Conservation (phyloP, 2,329 filamentous ascomycete species). For the Aspergillus sp. region DNA sequence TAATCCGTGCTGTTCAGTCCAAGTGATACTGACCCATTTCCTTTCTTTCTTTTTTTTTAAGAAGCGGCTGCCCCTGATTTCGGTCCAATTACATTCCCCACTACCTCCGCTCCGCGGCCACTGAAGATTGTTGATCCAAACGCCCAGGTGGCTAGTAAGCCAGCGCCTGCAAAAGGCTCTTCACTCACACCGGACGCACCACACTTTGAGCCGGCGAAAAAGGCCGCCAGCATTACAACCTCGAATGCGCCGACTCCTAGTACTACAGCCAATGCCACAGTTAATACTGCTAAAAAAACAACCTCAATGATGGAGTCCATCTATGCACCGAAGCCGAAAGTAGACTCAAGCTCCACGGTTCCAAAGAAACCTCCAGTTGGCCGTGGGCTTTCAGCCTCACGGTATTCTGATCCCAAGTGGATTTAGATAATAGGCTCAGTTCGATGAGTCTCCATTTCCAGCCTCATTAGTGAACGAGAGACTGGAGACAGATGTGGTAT, state of each 20-base stretch:
- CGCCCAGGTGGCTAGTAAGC: neutral
- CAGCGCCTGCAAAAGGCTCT: neutral
- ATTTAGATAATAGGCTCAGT: neutral
- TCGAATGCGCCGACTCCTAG: neutral
- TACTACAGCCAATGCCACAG: neutral
- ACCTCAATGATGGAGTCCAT: constrained; percentile 17
- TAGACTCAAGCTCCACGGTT: neutral
- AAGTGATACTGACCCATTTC: neutral
- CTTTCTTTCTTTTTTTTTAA: neutral
- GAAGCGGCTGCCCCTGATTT: neutral
- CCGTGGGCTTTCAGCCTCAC: constrained; percentile 14
- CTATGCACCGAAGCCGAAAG: constrained; percentile 12
- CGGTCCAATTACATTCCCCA: neutral
- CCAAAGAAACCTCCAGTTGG: neutral
- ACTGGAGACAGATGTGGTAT: neutral
- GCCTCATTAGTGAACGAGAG: neutral
- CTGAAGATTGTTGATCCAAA: neutral
- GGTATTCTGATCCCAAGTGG: constrained; percentile 7
- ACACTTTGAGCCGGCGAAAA: neutral
- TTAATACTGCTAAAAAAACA: neutral
- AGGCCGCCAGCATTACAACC: neutral
- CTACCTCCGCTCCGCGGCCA: neutral
- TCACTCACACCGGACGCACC: neutral
- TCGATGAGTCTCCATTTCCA: neutral
- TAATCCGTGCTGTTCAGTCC: neutral